Base-by-base conservation (phyloP, 192 early-diverging fungal species). In the Coemansia sp. region DNA sequence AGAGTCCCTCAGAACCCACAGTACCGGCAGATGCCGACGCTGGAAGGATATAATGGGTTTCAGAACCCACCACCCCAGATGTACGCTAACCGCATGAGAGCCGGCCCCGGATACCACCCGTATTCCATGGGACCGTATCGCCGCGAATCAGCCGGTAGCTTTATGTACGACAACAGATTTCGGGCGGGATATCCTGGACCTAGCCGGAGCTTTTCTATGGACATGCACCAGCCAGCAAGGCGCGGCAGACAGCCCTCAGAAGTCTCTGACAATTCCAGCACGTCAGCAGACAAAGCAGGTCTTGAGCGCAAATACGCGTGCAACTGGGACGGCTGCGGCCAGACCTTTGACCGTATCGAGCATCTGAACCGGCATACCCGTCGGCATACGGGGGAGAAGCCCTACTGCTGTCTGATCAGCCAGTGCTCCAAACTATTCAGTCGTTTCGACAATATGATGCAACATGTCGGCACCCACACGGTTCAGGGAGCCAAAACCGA, bases 361-460 rank as follows among this genome's bases (percentile, higher is more conserved):
- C 90, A 92, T 50, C 73, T 92, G 12, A 83, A 86, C 45, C 75
- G 90, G 10, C 89, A 93, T 64, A 82, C 82, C 64, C 81, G 90
- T 26, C 72, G 72, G 5, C 72, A 75, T 56, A 80, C 79, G 0
- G 72, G 71, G 48, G 71, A 89, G 77, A 83, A 89, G 82, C 88
- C 88, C 0, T 89, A 87, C 69, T 71, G 82, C 52, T 89, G 88
- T 34, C 71, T 89, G 10, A 79, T 86, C 11, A 78, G 84, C 36
- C 79, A 69, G 11, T 89, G 88, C 56, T 65, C 71, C 49, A 79
- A 84, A 32, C 75, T 80, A 62, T 89, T 89, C 45, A 85, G 84
- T 70, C 80, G 88, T 16, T 89, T 87, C 52, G 88, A 89, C 58
- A 89, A 89, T 52, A 89, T 89, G 88, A 86, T 89, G 75, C 88